Conservation (phyloP, 2,329 filamentous ascomycete genomes). For the Emydomyces testavorans region DNA sequence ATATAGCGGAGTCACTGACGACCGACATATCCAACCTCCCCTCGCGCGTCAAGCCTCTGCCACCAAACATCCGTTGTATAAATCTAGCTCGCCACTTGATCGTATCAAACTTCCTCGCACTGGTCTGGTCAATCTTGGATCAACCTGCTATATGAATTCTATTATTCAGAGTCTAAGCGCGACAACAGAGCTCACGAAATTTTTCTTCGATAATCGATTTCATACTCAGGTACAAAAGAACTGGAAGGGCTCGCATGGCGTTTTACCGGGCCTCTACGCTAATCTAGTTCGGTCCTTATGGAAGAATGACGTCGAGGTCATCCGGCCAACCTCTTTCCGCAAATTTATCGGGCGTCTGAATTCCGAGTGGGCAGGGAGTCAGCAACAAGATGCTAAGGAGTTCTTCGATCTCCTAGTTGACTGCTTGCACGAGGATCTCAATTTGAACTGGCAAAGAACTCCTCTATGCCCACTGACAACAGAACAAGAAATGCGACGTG, state of each 20-base stretch:
- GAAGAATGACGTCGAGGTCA: conserved; percentile 46
- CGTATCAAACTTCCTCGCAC: conserved; percentile 48
- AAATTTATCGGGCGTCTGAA: conserved; percentile 55
- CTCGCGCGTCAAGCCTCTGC: conserved; percentile 37
- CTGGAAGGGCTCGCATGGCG: conserved; percentile 55
- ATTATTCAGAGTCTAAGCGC: conserved; percentile 71
- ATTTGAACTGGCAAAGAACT: conserved; percentile 50
- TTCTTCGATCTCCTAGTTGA: conserved; percentile 75
- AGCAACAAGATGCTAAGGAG: conserved; percentile 86
- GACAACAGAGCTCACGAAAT: conserved; percentile 51
- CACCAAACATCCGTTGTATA: conserved; percentile 35
- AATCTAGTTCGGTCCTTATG: conserved; percentile 51
- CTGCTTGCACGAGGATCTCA: conserved; percentile 76
- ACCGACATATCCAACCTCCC: conserved; percentile 37
- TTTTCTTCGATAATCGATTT: conserved; percentile 54
- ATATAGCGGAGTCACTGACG: conserved; percentile 69
- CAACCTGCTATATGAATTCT: conserved; percentile 89
- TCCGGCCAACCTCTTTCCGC: conserved; percentile 50
- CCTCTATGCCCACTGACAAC: conserved; percentile 49
- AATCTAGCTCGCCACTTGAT: conserved; percentile 32
- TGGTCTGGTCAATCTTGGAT: conserved; percentile 67
- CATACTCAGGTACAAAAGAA: conserved; percentile 48
- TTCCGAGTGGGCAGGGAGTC: conserved; percentile 56
- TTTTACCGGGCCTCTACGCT: conserved; percentile 51
- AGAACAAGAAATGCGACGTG: conserved; percentile 49